A percentile compares a stretch with the other conserved stretches of the same genome.
phyloP scores from a whole-genome alignment of 768 basidiomycete species.

The Mycena olivaceomarginata region DNA sequence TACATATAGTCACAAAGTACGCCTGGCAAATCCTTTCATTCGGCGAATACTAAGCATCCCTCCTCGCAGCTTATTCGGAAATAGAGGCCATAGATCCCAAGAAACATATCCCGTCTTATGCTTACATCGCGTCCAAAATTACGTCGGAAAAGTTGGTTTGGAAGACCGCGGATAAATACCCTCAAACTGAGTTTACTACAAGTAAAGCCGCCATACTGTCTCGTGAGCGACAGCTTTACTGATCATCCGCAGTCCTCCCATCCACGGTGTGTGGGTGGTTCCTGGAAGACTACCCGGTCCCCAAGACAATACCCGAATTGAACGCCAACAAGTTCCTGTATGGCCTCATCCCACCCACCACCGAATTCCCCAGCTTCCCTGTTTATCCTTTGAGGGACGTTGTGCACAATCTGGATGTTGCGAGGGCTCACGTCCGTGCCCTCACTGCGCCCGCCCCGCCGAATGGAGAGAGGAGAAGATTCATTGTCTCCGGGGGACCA shows the following conservation, averaged over 20 bases:
- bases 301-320: conserved; percentile 9
- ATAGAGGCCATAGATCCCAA: conserved; percentile 38
- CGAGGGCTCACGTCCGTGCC: conserved; percentile 23
- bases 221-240: neutral
- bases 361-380: conserved; percentile 9
- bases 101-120: conserved; percentile 14
- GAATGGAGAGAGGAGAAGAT: conserved; percentile 23
- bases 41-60: neutral
- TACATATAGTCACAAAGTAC: conserved; percentile 16
- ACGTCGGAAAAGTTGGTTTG: conserved; percentile 40
- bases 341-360: neutral
- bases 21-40: neutral
- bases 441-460: conserved; percentile 24
- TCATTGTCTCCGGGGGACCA: conserved; percentile 21
- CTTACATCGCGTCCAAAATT: conserved; percentile 36
- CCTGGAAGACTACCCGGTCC: conserved; percentile 11
- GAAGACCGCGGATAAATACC: conserved; percentile 40
- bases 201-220: neutral
- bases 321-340: conserved; percentile 31
- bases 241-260: conserved; percentile 16
- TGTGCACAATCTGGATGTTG: conserved; percentile 23
- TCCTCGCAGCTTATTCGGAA: conserved; percentile 22
- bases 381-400: neutral
- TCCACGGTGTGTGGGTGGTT: conserved; percentile 20
- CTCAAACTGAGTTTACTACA: conserved; percentile 42